phyloP scores from a whole-genome alignment of 73 alveolate genomes.

The Blepharisma stoltei region DNA sequence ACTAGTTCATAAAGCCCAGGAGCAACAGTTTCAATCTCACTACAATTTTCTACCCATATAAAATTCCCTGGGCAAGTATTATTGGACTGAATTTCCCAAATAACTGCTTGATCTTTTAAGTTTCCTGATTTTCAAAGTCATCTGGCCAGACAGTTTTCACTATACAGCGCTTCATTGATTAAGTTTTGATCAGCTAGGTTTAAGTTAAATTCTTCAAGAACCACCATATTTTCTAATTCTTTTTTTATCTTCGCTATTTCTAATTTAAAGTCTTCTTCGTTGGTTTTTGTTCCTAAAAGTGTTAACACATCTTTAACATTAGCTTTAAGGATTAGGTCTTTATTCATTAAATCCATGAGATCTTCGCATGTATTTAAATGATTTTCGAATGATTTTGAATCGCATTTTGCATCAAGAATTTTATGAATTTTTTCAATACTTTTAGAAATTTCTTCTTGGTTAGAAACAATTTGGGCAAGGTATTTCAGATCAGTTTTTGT shows the following conservation, averaged over 20 bases:
- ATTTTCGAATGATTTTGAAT: constrained; percentile 25
- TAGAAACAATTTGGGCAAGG: too few relatives aligned
- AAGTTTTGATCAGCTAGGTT: not conserved
- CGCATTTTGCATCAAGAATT: not conserved
- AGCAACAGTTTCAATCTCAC: constrained; percentile 55
- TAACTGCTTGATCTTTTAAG: constrained; percentile 58
- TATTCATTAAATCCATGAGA: constrained; percentile 52
- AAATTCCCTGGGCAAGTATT: constrained; percentile 83
- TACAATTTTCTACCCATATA: constrained; percentile 64
- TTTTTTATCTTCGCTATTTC: too few relatives aligned
- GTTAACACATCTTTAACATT: constrained; percentile 68
- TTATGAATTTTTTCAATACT: constrained; percentile 20
- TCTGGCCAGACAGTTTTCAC: constrained; percentile 85
- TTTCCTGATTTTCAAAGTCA: constrained; percentile 87
- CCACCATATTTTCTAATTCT: too few relatives aligned
- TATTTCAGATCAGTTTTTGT: too few relatives aligned
- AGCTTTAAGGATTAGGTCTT: constrained; percentile 77
- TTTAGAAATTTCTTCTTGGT: not conserved
- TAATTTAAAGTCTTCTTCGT: not conserved
- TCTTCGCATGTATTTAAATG: constrained; percentile 19
- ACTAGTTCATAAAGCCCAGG: constrained; percentile 76
- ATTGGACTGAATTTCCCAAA: constrained; percentile 81
- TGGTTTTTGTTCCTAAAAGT: constrained; percentile 59
- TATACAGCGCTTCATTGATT: constrained; percentile 82
- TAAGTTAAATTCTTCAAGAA: too few relatives aligned